phyloP scores from a whole-genome alignment of 2,329 filamentous ascomycete genomes.

The Colletotrichum lentis region DNA sequence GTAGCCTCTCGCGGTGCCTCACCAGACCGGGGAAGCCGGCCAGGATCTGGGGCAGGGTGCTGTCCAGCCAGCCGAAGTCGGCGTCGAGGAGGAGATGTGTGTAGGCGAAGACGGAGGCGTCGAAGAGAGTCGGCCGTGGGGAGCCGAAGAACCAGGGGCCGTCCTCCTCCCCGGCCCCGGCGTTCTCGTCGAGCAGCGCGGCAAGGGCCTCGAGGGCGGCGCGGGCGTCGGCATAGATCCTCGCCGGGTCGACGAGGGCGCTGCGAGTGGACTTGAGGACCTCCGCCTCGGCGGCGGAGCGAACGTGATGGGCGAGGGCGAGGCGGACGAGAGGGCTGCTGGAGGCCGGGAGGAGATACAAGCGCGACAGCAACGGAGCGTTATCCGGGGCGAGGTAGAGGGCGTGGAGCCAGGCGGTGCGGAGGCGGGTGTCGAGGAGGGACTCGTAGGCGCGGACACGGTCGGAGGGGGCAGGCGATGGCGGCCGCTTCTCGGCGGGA shows the following conservation, averaged over 20 bases:
- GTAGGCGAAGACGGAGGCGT: conserved; percentile 90
- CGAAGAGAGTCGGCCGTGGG: conserved; percentile 74
- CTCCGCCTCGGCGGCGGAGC: conserved; percentile 76
- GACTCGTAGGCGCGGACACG: conserved; percentile 79
- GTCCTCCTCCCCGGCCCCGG: conserved; percentile 15
- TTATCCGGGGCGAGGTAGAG: conserved; percentile 79
- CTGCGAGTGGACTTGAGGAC: conserved; percentile 69
- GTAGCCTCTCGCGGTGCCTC: conserved; percentile 50
- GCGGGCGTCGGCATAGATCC: conserved; percentile 55
- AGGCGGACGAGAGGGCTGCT: conserved; percentile 68
- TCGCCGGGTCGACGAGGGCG: conserved; percentile 44
- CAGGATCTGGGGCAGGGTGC: conserved; percentile 65
- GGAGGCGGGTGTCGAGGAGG: conserved; percentile 78
- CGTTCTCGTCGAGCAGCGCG: conserved; percentile 49
- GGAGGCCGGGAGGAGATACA: conserved; percentile 75
- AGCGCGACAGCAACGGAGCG: conserved; percentile 69
- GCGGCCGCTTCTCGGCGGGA: conserved; percentile 22
- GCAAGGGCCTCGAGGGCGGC: conserved; percentile 59
- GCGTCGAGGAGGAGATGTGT: conserved; percentile 80
- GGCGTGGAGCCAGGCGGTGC: conserved; percentile 86
- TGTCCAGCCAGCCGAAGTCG: conserved; percentile 69
- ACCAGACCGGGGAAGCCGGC: conserved; percentile 68
- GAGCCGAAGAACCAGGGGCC: conserved; percentile 59
- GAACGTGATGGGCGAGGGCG: conserved; percentile 71
- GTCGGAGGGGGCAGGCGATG: conserved; percentile 44